phyloP scores from a whole-genome alignment of 2,329 filamentous ascomycete species.

The Neofusicoccum laricinum region DNA sequence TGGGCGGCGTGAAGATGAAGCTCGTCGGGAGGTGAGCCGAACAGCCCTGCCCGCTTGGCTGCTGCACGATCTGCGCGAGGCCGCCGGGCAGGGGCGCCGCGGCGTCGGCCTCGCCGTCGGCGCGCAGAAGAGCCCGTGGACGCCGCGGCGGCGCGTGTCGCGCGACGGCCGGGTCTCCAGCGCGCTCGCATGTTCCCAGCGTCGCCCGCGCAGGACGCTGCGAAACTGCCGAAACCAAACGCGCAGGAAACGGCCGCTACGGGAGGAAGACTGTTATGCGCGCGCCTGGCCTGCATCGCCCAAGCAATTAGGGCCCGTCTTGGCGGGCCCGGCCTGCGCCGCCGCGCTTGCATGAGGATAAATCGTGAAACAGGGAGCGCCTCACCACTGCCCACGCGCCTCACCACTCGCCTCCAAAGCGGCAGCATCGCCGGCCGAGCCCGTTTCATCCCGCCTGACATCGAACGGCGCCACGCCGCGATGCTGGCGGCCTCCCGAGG shows the following conservation, averaged over 20 bases:
- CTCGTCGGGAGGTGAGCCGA: not conserved
- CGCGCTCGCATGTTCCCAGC: not conserved
- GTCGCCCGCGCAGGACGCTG: not conserved
- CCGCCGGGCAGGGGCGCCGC: not conserved
- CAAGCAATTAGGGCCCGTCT: conserved; percentile 9
- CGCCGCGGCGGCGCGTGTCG: not conserved
- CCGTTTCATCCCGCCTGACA: not conserved
- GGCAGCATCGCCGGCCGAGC: not conserved
- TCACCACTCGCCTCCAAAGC: not conserved
- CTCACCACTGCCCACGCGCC: not conserved
- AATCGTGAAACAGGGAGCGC: conserved; percentile 4
- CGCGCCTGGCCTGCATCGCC: not conserved
- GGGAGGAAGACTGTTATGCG: not conserved
- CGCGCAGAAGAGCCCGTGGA: not conserved
- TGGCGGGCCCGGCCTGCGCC: not conserved
- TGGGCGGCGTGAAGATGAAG: not conserved
- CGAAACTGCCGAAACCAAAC: not conserved
- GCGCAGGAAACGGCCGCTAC: not conserved
- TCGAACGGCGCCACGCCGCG: not conserved
- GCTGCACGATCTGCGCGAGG: not conserved
- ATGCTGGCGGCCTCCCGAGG: not conserved
- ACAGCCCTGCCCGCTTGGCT: not conserved
- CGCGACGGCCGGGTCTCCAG: too few relatives aligned
- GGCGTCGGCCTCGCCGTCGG: not conserved
- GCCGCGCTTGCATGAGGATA: not conserved